Evolutionary conservation across 768 basidiomycete species (phyloP), one percentile per base, ranked within the genome.

Genomic region (Boletus speciosus): DNA sequence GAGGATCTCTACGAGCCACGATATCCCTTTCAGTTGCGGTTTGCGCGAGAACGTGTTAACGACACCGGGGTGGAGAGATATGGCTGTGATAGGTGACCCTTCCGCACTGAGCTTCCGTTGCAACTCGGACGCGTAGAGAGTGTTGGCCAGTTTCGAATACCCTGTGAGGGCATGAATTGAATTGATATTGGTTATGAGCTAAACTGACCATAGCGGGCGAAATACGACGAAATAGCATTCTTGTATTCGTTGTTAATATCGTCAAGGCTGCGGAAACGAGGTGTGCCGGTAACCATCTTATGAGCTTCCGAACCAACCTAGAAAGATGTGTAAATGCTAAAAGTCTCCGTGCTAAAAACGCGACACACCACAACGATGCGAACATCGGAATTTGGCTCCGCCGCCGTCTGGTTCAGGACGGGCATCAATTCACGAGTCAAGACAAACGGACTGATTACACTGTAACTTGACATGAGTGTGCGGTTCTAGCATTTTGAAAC

Each of bases 371-470:
- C 77, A 10, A 86, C 74, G 14, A 88, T 74, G 16, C 85, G 79
- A 44, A 85, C 84, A 54, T 87, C 86, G 0, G 81, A 74, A 23
- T 69, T 69, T 0, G 74, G 67, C 43, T 75, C 66, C 16, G 71
- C 57, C 0, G 82, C 78, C 1, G 86, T 86, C 49, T 71, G 66
- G 38, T 68, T 70, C 44, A 86, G 61, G 3, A 84, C 62, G 3
- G 84, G 81, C 36, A 84, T 71, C 7, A 86, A 73, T 4, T 76
- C 73, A 21, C 73, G 66, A 9, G 82, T 85, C 56, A 86, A 76
- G 14, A 79, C 74, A 51, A 82, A 63, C 65, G 83, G 83, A 69
- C 81, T 49, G 68, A 87, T 56, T 70, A 81, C 70, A 67, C 81
- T 68, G 66, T 38, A 29, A 51, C 6, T 14, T 31, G 8, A 21